Evolutionary conservation across 306 rosid genomes (phyloP).

Genomic region (Sechiopsis laciniata): DNA sequence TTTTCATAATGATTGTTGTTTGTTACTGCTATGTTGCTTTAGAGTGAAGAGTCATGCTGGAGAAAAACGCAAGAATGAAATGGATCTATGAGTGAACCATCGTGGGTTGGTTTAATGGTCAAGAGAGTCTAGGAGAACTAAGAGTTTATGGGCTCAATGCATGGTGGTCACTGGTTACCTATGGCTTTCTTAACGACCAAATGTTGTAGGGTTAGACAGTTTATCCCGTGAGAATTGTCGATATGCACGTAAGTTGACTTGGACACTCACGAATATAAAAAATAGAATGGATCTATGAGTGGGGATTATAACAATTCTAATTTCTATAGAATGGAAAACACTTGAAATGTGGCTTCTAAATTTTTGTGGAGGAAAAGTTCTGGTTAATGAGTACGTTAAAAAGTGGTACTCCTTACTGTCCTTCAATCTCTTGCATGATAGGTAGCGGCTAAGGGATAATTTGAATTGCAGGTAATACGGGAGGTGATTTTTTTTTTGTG

Average conservation of each 20-base stretch:
- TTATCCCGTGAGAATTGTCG: too few relatives aligned
- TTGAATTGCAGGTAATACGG: not conserved
- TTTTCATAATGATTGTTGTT: not conserved
- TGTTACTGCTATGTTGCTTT: slow-evolving; percentile 6
- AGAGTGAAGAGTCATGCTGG: not conserved
- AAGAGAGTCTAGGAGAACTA: too few relatives aligned
- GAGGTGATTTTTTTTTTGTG: not conserved
- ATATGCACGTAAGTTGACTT: too few relatives aligned
- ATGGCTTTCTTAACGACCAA: too few relatives aligned
- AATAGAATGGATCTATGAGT: not conserved
- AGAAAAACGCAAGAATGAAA: not conserved
- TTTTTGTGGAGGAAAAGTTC: not conserved
- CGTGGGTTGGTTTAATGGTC: too few relatives aligned
- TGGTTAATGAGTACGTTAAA: not conserved
- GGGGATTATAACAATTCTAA: not conserved
- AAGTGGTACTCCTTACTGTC: not conserved
- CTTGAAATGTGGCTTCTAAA: not conserved
- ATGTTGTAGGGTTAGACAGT: too few relatives aligned
- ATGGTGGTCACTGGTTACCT: too few relatives aligned
- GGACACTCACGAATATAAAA: too few relatives aligned
- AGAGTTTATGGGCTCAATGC: too few relatives aligned
- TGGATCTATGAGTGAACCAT: not conserved
- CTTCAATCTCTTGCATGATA: not conserved
- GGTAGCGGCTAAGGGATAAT: not conserved
- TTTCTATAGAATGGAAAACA: not conserved